Evolutionary conservation across 2,329 filamentous ascomycete genomes (phyloP).

Genomic region (Dothiorella sarmentorum): DNA sequence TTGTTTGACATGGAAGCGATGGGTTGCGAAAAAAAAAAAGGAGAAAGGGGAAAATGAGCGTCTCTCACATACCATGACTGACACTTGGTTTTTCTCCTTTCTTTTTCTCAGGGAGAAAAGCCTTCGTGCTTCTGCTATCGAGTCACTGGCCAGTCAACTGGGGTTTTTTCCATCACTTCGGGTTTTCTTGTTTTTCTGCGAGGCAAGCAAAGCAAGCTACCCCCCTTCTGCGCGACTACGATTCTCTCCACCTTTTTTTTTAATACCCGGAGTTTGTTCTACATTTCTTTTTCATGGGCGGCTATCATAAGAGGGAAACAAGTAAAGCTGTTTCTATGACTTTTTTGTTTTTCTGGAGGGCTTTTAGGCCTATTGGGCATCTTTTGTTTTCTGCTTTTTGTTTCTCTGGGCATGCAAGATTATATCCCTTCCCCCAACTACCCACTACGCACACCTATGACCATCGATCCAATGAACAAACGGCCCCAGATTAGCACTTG

Average conservation of each 20-base stretch:
- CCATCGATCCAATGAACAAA: too few relatives aligned
- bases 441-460: too few relatives aligned
- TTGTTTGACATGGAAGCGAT: background rate
- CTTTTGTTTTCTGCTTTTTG: too few relatives aligned
- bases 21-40: background rate
- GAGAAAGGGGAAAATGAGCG: background rate
- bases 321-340: background rate
- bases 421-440: too few relatives aligned
- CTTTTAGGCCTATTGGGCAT: too few relatives aligned
- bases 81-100: background rate
- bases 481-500: too few relatives aligned
- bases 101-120: background rate
- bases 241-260: background rate
- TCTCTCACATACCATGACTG: background rate
- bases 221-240: background rate
- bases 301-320: background rate
- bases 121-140: background rate
- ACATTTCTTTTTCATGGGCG: background rate
- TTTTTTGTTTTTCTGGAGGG: background rate
- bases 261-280: constrained; percentile 18
- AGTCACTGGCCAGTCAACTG: background rate
- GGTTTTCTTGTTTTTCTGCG: background rate
- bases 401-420: too few relatives aligned
- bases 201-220: background rate
- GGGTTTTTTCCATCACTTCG: background rate